Evolutionary conservation across 805 yeast species (phyloP), one percentile per base, ranked within the genome.

Genomic region (Pichia membranifaciens): DNA sequence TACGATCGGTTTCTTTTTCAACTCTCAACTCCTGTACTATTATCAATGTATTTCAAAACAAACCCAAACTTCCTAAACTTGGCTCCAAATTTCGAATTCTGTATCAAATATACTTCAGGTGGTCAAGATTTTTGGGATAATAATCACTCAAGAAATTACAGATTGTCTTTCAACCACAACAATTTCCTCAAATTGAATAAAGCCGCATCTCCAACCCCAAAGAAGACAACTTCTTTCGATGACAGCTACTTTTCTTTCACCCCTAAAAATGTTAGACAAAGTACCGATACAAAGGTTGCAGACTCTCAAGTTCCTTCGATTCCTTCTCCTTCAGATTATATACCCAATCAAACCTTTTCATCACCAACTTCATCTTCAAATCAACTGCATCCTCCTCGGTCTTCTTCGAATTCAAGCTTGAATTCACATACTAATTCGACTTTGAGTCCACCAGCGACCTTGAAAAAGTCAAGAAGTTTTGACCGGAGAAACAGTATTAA

Each of bases 91-190:
- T 54, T 62, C 43, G 47, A 53, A 38, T 67, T 85, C 55, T 86
- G 95, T 57, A 73, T 84, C 37, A 72, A 75, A 45, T 86, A 77
- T 60, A 57, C 60, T 41, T 65, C 78, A 17, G 62, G 66, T 38
- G 73, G 73, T 15, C 56, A 59, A 39, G 89, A 81, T 54, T 75
- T 61, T 58, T 87, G 96, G 96, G 96, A 87, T 62, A 87, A 85
- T 67, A 88, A 87, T 65, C 52, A 65, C 34, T 59, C 60, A 44
- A 61, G 65, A 39, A 87, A 87, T 65, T 87, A 84, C 64, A 72
- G 68, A 38, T 64, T 87, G 16, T 62, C 62, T 34, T 72, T 66
- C 31, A 38, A 48, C n/a, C 44, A 49, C 29, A 41, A 51, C 29
- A 34, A 29, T 13, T 31, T 20, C 22, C 22, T 25, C 33, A 36